A percentile compares a stretch with the other conserved stretches of the same genome.
Conservation (phyloP, 352 stramenopile species). For the Pelagophyceae sp. region DNA sequence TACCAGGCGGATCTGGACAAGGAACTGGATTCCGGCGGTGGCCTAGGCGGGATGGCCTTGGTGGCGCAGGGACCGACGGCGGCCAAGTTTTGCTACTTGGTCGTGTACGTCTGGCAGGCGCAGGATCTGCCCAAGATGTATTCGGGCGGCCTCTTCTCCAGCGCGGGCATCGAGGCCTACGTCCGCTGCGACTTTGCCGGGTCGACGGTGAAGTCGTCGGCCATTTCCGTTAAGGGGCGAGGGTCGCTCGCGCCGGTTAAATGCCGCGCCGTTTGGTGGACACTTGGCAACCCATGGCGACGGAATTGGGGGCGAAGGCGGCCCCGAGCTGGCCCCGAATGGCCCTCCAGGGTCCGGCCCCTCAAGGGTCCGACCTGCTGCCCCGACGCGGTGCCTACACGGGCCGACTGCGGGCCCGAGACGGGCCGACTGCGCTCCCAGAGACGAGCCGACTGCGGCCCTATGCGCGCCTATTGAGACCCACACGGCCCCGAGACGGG, state of each 20-base stretch:
- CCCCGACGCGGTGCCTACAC: too few species aligned
- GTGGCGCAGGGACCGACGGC: background rate
- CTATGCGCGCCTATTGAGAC: too few species aligned
- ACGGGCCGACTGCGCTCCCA: too few species aligned
- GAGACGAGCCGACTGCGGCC: too few species aligned
- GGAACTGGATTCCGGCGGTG: background rate
- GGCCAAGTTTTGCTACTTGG: constrained; percentile 53
- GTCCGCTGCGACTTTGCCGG: constrained; percentile 62
- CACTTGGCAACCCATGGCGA: too few species aligned
- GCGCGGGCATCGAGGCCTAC: constrained; percentile 64
- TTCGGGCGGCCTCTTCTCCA: constrained; percentile 34
- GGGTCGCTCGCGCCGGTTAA: constrained; percentile 20
- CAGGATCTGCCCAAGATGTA: constrained; percentile 71
- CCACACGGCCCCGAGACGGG: too few species aligned
- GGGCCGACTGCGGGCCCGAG: too few species aligned
- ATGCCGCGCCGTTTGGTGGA: too few species aligned
- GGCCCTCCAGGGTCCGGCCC: too few species aligned
- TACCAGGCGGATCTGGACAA: constrained; percentile 21
- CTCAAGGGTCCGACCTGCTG: too few species aligned
- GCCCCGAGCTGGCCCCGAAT: too few species aligned
- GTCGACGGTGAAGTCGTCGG: constrained; percentile 55
- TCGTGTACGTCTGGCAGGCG: constrained; percentile 60
- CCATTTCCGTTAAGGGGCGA: constrained; percentile 55
- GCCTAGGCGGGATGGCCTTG: background rate
- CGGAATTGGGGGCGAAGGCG: too few species aligned